Conservation (phyloP, 2,329 filamentous ascomycete genomes). For the Podosphaera xanthii region DNA sequence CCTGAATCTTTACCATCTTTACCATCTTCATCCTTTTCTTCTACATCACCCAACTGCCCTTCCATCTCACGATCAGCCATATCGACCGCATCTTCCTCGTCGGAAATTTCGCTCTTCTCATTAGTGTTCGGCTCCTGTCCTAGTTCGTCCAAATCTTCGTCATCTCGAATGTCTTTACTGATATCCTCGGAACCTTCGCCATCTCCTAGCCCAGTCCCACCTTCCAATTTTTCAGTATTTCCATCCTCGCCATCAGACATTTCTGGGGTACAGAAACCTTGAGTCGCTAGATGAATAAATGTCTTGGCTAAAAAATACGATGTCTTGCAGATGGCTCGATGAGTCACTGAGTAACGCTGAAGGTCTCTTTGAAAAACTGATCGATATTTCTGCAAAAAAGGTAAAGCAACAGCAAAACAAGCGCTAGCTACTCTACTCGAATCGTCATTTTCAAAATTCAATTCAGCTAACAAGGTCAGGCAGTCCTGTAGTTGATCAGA, state of each 20-base stretch:
- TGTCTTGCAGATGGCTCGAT: constrained; percentile 50
- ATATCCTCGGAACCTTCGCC: constrained; percentile 93
- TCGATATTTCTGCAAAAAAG: constrained; percentile 55
- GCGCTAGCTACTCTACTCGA: constrained; percentile 26
- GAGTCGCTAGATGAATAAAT: constrained; percentile 55
- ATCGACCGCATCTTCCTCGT: constrained; percentile 69
- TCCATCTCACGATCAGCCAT: constrained; percentile 85
- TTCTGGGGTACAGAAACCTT: constrained; percentile 87
- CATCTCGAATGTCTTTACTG: constrained; percentile 83
- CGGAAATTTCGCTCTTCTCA: constrained; percentile 41
- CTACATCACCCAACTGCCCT: constrained; percentile 51
- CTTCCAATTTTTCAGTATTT: constrained; percentile 60
- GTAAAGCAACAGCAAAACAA: constrained; percentile 36
- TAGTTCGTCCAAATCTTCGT: constrained; percentile 80
- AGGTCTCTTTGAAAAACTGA: constrained; percentile 35
- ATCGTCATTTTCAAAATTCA: constrained; percentile 21
- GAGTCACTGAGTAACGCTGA: constrained; percentile 34
- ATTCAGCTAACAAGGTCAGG: constrained; percentile 22
- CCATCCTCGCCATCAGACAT: constrained; percentile 47
- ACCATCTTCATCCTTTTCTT: constrained; percentile 37
- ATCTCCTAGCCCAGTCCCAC: constrained; percentile 80
- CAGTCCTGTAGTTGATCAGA: constrained; percentile 20
- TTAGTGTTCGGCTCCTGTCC: constrained; percentile 56
- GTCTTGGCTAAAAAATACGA: constrained; percentile 52
- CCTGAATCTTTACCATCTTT: constrained; percentile 40